These are phyloP conservation scores for Dendryphion nanum DNA, from an alignment of 2,329 filamentous ascomycete genomes.

Conservation along the genomic window DNA sequence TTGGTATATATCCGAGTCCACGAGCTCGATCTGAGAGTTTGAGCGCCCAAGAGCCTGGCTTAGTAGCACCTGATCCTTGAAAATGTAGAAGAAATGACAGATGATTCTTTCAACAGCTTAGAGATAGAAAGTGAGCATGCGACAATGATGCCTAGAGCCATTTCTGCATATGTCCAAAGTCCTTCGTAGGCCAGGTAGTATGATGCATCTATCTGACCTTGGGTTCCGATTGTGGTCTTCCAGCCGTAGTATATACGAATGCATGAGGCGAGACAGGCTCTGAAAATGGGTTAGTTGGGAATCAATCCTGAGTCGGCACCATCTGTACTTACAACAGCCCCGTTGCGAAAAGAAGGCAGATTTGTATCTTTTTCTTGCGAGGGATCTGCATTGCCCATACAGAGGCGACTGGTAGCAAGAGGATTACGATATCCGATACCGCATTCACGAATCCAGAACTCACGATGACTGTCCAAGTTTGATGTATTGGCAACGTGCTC, in stretches of 20 bases:
- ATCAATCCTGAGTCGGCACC: background rate
- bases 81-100: background rate
- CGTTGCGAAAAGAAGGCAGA: conserved; percentile 5
- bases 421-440: conserved; percentile 6
- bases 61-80: no score
- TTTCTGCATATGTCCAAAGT: conserved; percentile 5
- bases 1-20: no score
- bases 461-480: no score
- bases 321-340: conserved; percentile 8
- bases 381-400: conserved; percentile 8
- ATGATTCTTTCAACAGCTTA: conserved; percentile 1
- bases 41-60: no score
- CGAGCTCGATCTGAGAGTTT: no score
- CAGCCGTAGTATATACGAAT: background rate
- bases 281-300: background rate
- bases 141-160: conserved; percentile 7
- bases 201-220: conserved; percentile 3
- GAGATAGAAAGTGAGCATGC: conserved; percentile 5
- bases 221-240: background rate
- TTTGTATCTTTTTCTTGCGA: conserved; percentile 5
- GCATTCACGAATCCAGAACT: conserved; percentile 4
- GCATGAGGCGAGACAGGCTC: conserved; percentile 1
- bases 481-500: no score
- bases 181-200: conserved; percentile 4
- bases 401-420: conserved; percentile 5